Conservation (phyloP, 1,284 basidiomycete species). For the Cryptococcus neoformans region DNA sequence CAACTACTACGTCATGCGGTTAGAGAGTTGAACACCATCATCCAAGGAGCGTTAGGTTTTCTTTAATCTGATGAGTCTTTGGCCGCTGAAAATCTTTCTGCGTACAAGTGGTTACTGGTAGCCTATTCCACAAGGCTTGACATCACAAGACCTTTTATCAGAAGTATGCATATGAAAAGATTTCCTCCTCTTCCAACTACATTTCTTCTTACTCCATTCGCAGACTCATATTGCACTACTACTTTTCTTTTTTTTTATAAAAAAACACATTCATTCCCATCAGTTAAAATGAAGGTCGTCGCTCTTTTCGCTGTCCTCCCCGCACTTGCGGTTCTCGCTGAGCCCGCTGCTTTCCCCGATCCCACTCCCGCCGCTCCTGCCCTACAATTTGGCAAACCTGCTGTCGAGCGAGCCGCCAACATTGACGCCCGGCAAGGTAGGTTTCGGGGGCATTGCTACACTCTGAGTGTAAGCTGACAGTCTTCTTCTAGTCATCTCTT, state of each 20-base stretch:
- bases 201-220: no score
- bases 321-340: slow-evolving; percentile 9
- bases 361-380: slow-evolving; percentile 1
- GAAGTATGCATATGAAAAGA: no score
- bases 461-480: neutral
- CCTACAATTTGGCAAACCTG: slow-evolving; percentile 10
- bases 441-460: neutral
- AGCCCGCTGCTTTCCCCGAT: slow-evolving; percentile 8
- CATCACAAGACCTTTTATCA: no score
- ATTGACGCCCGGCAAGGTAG: slow-evolving; percentile 14
- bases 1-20: no score
- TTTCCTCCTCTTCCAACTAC: no score
- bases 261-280: neutral
- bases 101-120: no score
- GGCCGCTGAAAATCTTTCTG: no score
- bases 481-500: neutral
- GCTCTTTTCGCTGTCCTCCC: slow-evolving; percentile 15
- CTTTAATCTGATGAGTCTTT: no score
- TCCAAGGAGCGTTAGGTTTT: no score
- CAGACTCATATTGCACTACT: neutral
- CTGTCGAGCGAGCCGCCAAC: slow-evolving; percentile 7
- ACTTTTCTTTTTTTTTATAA: neutral
- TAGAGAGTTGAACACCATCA: no score
- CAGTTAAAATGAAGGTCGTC: slow-evolving; percentile 17
- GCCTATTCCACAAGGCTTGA: no score